Base-by-base conservation (phyloP, 768 basidiomycete species). In the Phanerodontia chrysosporium region DNA sequence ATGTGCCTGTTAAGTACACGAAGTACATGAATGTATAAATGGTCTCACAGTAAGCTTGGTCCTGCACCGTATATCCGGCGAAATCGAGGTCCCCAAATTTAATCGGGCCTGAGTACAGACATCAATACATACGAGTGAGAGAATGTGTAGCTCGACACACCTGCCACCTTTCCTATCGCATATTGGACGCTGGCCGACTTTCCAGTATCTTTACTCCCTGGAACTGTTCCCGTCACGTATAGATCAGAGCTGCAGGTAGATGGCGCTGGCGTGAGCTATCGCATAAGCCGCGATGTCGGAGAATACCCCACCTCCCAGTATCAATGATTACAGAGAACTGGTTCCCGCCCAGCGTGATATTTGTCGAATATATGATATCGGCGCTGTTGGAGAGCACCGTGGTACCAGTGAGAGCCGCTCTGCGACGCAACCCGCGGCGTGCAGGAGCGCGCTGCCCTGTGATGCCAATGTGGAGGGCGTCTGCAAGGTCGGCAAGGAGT, bases 191-290 rank as follows among this genome's bases (percentile, higher is more conserved):
- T 66, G 21, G 76, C 68, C 8, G 70, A 71, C 51, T 66, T 69
- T 2, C 75, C 77, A 36, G 80, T 76, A 25, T 70, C 63, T 18
- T 63, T 73, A 32, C 76, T 77, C 36, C 67, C 68, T 12, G 72
- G 70, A 7, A 85, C 77, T 53, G 58, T 58, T 29, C 77, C 76
- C 10, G 80, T 77, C 5, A 87, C 79, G 80, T 83, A 87, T 8
- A 87, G 69, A 66, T 89, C 87, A 16, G 86, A 86, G 60, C 86
- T 89, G 36, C 48, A 51, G 32, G 45, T 58, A 35, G 42, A 25
- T 25, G 32, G 42, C 27, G 49, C 14, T n/a, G 28, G 27, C n/a
- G 58, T 36, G 25, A 12, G 42, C n/a, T n/a, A n/a, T 5, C 22
- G 24, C 49, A 29, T 18, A 45, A 10, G 35, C 8, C 21, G 32